Conservation (phyloP, 768 basidiomycete species). For the Suillus hirtellus region DNA sequence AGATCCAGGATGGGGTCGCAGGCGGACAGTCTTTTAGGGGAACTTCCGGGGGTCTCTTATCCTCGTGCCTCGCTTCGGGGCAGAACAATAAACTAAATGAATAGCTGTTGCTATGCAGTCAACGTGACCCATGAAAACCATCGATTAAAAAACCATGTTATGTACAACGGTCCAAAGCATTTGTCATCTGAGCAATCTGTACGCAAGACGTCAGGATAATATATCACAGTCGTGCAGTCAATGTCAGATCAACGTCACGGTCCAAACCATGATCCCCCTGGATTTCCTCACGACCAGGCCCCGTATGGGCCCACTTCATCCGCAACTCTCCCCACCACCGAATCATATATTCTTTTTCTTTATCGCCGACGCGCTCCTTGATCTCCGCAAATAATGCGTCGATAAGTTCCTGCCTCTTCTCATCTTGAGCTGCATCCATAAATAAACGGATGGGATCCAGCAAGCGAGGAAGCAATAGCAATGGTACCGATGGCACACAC, state of each 20-base stretch:
- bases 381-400: conserved; percentile 65
- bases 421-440: conserved; percentile 33
- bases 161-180: neutral
- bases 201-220: neutral
- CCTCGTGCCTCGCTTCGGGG: neutral
- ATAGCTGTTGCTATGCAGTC: neutral
- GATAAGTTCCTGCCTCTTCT: conserved; percentile 46
- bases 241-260: neutral
- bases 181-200: neutral
- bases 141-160: neutral
- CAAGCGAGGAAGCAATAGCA: conserved; percentile 52
- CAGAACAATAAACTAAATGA: neutral
- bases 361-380: conserved; percentile 62
- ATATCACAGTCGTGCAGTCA: neutral
- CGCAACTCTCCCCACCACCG: conserved; percentile 69
- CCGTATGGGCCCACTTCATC: conserved; percentile 22
- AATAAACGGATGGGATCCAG: conserved; percentile 48
- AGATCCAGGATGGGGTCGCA: too few relatives aligned
- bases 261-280: neutral
- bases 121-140: neutral
- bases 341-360: conserved; percentile 66
- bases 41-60: neutral
- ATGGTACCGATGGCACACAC: conserved; percentile 61
- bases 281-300: neutral
- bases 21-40: too few relatives aligned